Evolutionary conservation across 306 rosid species (phyloP).

Genomic region (Cicer cuneatum): DNA sequence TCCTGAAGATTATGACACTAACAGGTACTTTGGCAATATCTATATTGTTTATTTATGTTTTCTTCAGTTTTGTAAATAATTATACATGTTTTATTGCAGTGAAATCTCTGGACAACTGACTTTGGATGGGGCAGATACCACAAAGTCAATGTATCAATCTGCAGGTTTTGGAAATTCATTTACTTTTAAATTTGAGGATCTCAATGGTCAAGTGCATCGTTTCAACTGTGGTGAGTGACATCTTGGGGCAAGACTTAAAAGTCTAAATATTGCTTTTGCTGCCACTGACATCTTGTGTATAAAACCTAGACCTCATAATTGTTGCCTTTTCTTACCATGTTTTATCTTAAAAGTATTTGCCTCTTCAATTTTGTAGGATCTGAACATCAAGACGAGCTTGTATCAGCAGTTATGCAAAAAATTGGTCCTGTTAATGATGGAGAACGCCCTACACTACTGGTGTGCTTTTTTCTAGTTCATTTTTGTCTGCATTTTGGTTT

Average conservation of each 20-base stretch:
- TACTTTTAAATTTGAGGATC: constrained; percentile 87
- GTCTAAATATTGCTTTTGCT: constrained; percentile 1
- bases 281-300: constrained; percentile 6
- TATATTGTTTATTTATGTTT: constrained; percentile 32
- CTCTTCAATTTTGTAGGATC: constrained; percentile 56
- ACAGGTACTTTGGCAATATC: constrained; percentile 59
- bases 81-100: constrained; percentile 61
- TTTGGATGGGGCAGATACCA: constrained; percentile 71
- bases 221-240: constrained; percentile 74
- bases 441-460: constrained; percentile 69
- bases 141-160: constrained; percentile 70
- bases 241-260: constrained; percentile 14
- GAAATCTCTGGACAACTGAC: constrained; percentile 77
- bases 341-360: constrained; percentile 2
- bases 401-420: constrained; percentile 72
- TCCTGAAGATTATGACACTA: constrained; percentile 81
- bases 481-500: constrained; percentile 29
- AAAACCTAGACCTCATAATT: neutral
- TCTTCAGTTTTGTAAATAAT: constrained; percentile 38
- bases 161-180: constrained; percentile 81
- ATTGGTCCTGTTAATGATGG: constrained; percentile 56
- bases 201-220: constrained; percentile 83
- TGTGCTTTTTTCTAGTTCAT: constrained; percentile 46
- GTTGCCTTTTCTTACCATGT: neutral
- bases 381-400: constrained; percentile 74